Percentiles rank a stretch among this genome's conserved stretches.
These are phyloP conservation scores for Rhypophila decipiens DNA, from an alignment of 495 filamentous ascomycete genomes.

Conservation along the genomic window DNA sequence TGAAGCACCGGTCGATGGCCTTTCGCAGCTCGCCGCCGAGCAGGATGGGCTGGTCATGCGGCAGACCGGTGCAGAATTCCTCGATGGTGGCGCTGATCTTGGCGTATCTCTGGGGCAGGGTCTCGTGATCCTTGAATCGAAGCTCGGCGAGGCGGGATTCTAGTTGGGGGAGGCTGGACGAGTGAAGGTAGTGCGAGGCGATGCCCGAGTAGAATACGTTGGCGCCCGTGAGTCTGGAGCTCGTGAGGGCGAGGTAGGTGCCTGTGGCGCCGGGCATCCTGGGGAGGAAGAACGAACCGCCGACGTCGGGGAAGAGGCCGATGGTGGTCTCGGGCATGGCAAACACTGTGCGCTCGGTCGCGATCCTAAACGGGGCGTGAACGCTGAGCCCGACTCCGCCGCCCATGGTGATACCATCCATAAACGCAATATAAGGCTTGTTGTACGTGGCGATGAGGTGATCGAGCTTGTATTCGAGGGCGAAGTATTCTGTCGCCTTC, in stretches of 20 bases:
- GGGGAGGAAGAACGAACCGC: slow-evolving; percentile 90
- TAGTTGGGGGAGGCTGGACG: slow-evolving; percentile 68
- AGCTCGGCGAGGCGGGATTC: slow-evolving; percentile 84
- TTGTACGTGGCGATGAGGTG: slow-evolving; percentile 90
- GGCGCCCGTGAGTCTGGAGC: slow-evolving; percentile 69
- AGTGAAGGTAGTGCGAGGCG: slow-evolving; percentile 93
- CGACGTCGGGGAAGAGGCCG: slow-evolving; percentile 97
- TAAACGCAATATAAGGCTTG: slow-evolving; percentile 91
- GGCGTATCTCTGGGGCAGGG: slow-evolving; percentile 51
- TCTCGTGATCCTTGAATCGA: slow-evolving; percentile 69
- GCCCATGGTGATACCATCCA: slow-evolving; percentile 98
- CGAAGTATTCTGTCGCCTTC: slow-evolving; percentile 77
- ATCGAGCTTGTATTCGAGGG: slow-evolving; percentile 85
- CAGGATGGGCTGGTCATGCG: slow-evolving; percentile 57
- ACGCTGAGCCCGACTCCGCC: slow-evolving; percentile 91
- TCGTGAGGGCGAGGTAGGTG: slow-evolving; percentile 87
- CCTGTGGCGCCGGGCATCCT: slow-evolving; percentile 76
- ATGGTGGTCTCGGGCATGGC: slow-evolving; percentile 98
- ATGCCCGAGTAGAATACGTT: slow-evolving; percentile 80
- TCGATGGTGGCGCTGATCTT: slow-evolving; percentile 84
- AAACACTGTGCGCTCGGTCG: slow-evolving; percentile 89
- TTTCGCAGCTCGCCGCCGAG: slow-evolving; percentile 59
- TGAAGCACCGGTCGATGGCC: slow-evolving; percentile 82
- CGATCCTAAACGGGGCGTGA: slow-evolving; percentile 93
- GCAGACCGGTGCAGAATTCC: slow-evolving; percentile 80